Evolutionary conservation across 257 asterid genomes (phyloP), one percentile per base, ranked within the genome.

Genomic region (Mentha longifolia): DNA sequence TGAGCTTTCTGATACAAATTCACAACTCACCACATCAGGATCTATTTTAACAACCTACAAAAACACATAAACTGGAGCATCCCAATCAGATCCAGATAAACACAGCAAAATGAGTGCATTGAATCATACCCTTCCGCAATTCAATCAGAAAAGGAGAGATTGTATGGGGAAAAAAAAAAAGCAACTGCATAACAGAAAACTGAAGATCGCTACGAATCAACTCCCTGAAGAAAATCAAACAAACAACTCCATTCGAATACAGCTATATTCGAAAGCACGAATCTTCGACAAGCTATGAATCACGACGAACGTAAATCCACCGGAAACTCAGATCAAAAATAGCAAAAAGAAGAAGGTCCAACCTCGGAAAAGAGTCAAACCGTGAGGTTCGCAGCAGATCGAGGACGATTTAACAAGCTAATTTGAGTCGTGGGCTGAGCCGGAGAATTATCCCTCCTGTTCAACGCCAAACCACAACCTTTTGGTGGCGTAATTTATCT

Each of bases 341-440:
- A 5, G 19, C 0, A 20, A 70, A 70, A 70, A 30, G 30, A 57
- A 12, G 50, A n/a, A 51, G 20, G 33, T 15, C 10, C 60, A 9
- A 28, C 20, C 43, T 16, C 35, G 43, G 15, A 35, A 72, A 17
- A 45, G 74, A 42, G 55, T 51, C 76, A 65, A 72, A 74, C 81
- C 79, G 59, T 57, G 22, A 49, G 52, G 64, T 13, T 73, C 37
- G 59, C 51, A 25, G 74, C 59, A 67, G 85, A 81, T 78, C 76
- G 47, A 37, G 70, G 70, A 50, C 71, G 56, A 60, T 68, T 72
- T 16, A 33, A 51, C 58, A 39, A 69, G 55, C 46, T 1, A 30
- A 66, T 20, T 65, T 54, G 76, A 74, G 65, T 49, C 61, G 62
- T 65, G 3, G 72, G 51, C 52, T 65, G 63, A 66, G 76, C 22